A percentile compares a stretch with the other conserved stretches of the same genome.
Conservation (phyloP, 495 filamentous ascomycete genomes). For the Neurospora africana region DNA sequence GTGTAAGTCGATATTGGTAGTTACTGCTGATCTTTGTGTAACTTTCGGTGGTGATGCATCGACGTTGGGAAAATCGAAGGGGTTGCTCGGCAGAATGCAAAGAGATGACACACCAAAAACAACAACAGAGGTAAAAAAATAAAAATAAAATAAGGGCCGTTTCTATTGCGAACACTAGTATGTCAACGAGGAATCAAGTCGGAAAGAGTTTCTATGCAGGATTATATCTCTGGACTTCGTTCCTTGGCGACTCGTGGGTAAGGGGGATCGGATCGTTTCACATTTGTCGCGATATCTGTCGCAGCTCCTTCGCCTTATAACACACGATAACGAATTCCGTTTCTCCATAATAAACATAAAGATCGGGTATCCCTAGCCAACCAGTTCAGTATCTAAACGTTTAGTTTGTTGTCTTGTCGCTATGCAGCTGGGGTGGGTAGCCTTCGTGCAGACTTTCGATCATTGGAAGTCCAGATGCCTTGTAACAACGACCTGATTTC, state of each 20-base stretch:
- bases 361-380: not conserved
- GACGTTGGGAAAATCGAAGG: not conserved
- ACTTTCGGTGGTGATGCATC: not conserved
- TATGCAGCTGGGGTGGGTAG: not conserved
- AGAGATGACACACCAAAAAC: not conserved
- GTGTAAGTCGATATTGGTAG: not conserved
- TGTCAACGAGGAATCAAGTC: not conserved
- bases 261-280: not conserved
- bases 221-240: not conserved
- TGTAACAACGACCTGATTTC: not conserved
- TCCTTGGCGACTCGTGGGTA: not conserved
- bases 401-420: not conserved
- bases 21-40: not conserved
- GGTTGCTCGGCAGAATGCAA: not conserved
- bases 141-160: not conserved
- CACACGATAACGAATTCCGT: not conserved
- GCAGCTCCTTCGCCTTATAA: not conserved
- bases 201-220: too few species aligned
- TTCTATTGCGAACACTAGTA: not conserved
- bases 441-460: not conserved
- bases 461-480: not conserved
- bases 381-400: not conserved
- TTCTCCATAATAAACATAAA: not conserved
- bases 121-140: not conserved
- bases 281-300: not conserved